These are phyloP conservation scores for Fusarium torulosum DNA, from an alignment of 2,329 filamentous ascomycete species.

Conservation along the genomic window DNA sequence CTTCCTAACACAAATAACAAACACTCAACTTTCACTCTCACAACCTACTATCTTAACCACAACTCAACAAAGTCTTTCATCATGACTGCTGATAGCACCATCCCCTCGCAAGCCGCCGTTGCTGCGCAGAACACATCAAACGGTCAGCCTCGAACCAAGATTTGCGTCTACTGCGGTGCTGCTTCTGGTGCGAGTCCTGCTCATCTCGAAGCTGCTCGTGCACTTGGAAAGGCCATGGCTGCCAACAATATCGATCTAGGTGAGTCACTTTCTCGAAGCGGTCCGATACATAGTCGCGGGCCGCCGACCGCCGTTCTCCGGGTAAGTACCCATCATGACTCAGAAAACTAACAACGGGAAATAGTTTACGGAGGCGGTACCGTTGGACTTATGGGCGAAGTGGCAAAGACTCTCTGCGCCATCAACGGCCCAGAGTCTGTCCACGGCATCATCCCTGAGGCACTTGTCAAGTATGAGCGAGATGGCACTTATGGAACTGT, in stretches of 20 bases:
- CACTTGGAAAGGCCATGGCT: slow-evolving; percentile 80
- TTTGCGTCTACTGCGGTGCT: slow-evolving; percentile 96
- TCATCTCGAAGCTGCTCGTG: slow-evolving; percentile 82
- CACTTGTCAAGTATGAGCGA: slow-evolving; percentile 84
- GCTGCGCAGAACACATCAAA: slow-evolving; percentile 46
- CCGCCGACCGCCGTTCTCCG: slow-evolving; percentile 10
- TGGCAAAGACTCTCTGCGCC: slow-evolving; percentile 86
- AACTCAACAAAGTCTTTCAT: slow-evolving; percentile 22
- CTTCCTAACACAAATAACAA: background rate
- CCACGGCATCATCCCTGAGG: slow-evolving; percentile 92
- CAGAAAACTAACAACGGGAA: slow-evolving; percentile 14
- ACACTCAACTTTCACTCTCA: background rate
- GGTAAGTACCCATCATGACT: slow-evolving; percentile 1
- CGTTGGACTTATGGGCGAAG: slow-evolving; percentile 93
- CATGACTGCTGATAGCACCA: slow-evolving; percentile 50
- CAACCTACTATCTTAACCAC: too few relatives aligned
- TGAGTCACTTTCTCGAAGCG: slow-evolving; percentile 50
- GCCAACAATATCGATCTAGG: slow-evolving; percentile 81
- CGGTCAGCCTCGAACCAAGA: slow-evolving; percentile 66
- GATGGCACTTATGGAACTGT: slow-evolving; percentile 66
- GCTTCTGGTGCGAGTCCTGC: slow-evolving; percentile 77
- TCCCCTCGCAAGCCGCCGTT: slow-evolving; percentile 23
- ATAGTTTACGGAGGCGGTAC: slow-evolving; percentile 95
- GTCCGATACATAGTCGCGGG: slow-evolving; percentile 13
- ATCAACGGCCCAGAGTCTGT: slow-evolving; percentile 84